Evolutionary conservation across 2,329 filamentous ascomycete species (phyloP).

Genomic region (Verticillium zaregamsianum): DNA sequence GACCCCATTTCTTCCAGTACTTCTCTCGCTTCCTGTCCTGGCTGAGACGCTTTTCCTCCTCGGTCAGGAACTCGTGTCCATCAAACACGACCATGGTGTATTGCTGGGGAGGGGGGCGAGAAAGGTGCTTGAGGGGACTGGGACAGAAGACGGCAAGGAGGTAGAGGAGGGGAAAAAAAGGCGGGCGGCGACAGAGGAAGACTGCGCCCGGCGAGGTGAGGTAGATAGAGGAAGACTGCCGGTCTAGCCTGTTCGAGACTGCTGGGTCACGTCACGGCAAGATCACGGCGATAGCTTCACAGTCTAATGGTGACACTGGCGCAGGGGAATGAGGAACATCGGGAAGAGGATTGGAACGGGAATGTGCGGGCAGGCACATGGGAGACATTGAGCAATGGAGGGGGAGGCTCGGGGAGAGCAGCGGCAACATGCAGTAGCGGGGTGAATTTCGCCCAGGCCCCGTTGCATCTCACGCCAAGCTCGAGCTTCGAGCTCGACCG

Average conservation of each 20-base stretch:
- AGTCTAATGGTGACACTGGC: background rate
- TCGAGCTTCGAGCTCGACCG: background rate
- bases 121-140: background rate
- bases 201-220: background rate
- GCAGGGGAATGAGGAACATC: background rate
- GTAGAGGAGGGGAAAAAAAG: conserved; percentile 1
- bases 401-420: background rate
- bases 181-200: background rate
- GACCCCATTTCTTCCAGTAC: conserved; percentile 99
- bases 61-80: conserved; percentile 78
- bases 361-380: background rate
- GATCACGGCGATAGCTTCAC: background rate
- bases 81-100: conserved; percentile 80
- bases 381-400: background rate
- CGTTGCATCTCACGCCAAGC: background rate
- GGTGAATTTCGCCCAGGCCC: background rate
- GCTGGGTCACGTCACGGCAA: background rate
- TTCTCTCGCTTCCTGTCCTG: conserved; percentile 78
- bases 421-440: background rate
- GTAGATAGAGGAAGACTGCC: background rate
- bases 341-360: background rate
- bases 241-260: background rate
- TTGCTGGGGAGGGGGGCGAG: background rate
- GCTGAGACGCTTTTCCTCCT: conserved; percentile 85
- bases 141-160: background rate